Evolutionary conservation across 2,329 filamentous ascomycete species (phyloP), one percentile per base, ranked within the genome.

Genomic region (Fusarium dlaminii): DNA sequence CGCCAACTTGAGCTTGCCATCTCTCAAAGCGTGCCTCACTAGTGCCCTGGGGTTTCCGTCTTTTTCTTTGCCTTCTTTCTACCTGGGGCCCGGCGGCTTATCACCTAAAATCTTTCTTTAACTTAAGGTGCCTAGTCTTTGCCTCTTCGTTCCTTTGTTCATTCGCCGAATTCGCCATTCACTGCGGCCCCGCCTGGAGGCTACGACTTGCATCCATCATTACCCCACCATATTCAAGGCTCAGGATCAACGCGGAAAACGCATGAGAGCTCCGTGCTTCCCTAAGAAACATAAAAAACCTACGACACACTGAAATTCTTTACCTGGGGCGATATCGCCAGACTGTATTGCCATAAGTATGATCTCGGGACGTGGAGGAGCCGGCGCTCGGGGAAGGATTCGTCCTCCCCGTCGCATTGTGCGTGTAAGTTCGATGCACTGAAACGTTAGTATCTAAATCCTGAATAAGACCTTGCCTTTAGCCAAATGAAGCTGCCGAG

Each of bases 321-420:
- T n/a, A 24, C 29, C 39, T 70, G 51, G 48, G 52, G 66, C 61
- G 66, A 62, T n/a, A 36, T 57, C 66, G 52, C 59, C 59, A 43
- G 59, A 24, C 24, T 36, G 15, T 40, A 70, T n/a, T 17, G 22
- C 22, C 20, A 48, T 30, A 46, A 71, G 39, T n/a, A 87, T 87
- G 86, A 87, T 87, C 75, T 86, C 86, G 12, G 86, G 86, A 69
- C 83, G 86, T 76, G 86, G 86, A 63, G 83, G 84, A 79, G 81
- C 81, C 61, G 83, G 83, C 64, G 78, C 80, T 63, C 80, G 82
- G 56, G 82, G 83, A 65, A 82, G 83, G 76, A 85, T 85, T 74
- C 83, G 83, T 63, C 83, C 83, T 59, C 83, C 83, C 79, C 83
- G 83, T 78, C 83, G 84, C 60, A 81, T 84, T 66, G 79, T 82